Evolutionary conservation across 805 yeast genomes (phyloP).

Genomic region (Isabelozyma gotoi): DNA sequence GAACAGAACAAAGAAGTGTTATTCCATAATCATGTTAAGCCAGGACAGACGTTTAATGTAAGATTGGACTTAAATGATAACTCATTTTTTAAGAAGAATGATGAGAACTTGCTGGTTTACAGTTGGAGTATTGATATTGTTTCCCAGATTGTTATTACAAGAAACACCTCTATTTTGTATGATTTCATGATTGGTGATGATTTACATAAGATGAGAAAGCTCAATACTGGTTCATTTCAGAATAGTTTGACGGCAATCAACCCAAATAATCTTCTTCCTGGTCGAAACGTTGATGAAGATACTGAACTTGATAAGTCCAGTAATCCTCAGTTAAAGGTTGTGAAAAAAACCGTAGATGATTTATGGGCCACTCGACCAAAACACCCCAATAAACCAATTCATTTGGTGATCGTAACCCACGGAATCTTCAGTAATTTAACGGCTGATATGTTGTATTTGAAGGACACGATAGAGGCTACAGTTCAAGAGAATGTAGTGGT

Average conservation of each 20-base stretch:
- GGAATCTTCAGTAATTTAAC: conserved; percentile 44
- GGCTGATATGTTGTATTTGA: conserved; percentile 44
- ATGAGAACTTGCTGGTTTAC: conserved; percentile 14
- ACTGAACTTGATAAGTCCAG: conserved; percentile 6
- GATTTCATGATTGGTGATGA: conserved; percentile 41
- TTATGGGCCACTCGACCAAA: conserved; percentile 33
- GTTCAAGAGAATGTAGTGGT: conserved; percentile 34
- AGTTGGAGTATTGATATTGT: conserved; percentile 40
- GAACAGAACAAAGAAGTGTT: conserved; percentile 28
- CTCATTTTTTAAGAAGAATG: conserved; percentile 21
- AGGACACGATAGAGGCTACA: conserved; percentile 28
- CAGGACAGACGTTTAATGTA: conserved; percentile 68
- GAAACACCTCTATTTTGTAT: conserved; percentile 26
- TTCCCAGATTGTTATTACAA: conserved; percentile 42
- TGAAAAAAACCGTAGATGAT: conserved; percentile 25
- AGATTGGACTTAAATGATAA: conserved; percentile 49
- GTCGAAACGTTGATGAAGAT: background rate
- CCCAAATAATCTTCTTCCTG: background rate
- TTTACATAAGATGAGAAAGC: conserved; percentile 27
- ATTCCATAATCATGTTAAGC: conserved; percentile 51
- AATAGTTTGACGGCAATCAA: conserved; percentile 1
- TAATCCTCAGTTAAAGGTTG: conserved; percentile 26
- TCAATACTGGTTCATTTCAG: conserved; percentile 24
- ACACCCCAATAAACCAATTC: conserved; percentile 29
- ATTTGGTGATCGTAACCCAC: conserved; percentile 42